These are phyloP conservation scores for Metarhizium robertsii DNA, from an alignment of 2,329 filamentous ascomycete species.

Conservation along the genomic window DNA sequence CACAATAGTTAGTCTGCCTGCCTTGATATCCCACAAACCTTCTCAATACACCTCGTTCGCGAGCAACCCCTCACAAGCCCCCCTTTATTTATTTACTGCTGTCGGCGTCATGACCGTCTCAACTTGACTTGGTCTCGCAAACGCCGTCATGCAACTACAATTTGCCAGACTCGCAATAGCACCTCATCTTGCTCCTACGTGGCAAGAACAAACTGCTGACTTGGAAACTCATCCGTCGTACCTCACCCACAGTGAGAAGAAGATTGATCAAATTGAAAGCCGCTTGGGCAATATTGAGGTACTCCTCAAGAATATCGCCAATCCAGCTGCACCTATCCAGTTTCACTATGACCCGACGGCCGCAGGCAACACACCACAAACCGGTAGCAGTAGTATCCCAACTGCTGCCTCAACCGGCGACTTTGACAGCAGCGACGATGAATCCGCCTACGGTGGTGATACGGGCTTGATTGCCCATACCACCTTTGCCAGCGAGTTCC, in stretches of 20 bases:
- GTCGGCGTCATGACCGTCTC: neutral
- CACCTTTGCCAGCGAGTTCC: constrained; percentile 44
- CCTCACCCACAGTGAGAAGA: constrained; percentile 33
- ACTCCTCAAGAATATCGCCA: constrained; percentile 29
- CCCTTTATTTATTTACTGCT: neutral
- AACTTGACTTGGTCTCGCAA: neutral
- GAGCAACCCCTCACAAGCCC: neutral
- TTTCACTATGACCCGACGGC: constrained; percentile 13
- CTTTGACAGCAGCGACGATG: constrained; percentile 29
- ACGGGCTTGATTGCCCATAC: constrained; percentile 40
- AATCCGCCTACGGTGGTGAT: constrained; percentile 36
- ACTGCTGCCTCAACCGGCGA: constrained; percentile 21
- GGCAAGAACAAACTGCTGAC: constrained; percentile 1
- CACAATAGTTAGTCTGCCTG: constrained; percentile 42
- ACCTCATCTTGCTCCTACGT: neutral
- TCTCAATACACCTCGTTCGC: neutral
- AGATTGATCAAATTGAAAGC: constrained; percentile 39
- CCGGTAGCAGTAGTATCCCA: constrained; percentile 14
- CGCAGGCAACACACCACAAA: constrained; percentile 16
- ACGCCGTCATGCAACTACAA: neutral
- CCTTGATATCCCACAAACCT: neutral
- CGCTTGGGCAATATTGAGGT: constrained; percentile 35
- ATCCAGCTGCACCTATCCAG: constrained; percentile 12
- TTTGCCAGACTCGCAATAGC: neutral
- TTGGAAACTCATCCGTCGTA: neutral